A percentile compares a stretch with the other conserved stretches of the same genome.
phyloP scores from a whole-genome alignment of 352 stramenopile species.

The Pythium folliculosum region DNA sequence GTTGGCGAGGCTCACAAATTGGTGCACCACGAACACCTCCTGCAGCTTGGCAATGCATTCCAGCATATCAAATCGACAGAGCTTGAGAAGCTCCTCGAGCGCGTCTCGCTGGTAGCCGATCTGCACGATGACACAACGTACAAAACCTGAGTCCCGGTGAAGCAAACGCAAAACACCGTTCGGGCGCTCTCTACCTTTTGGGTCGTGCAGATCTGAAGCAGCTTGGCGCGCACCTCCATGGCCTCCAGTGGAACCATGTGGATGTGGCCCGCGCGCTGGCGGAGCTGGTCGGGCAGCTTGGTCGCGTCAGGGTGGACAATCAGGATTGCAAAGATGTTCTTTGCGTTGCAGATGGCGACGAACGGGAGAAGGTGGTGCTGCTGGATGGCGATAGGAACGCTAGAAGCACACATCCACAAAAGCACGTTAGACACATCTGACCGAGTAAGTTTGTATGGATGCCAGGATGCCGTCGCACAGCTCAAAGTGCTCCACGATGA shows the following conservation, averaged over 20 bases:
- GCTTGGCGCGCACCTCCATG: constrained; percentile 50
- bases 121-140: constrained; percentile 32
- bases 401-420: constrained; percentile 20
- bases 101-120: constrained; percentile 64
- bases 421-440: too few species aligned
- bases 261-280: constrained; percentile 37
- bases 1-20: constrained; percentile 64
- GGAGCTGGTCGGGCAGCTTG: constrained; percentile 68
- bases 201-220: constrained; percentile 52
- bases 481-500: constrained; percentile 67
- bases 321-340: constrained; percentile 59
- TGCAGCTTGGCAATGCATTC: constrained; percentile 45
- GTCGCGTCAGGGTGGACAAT: constrained; percentile 50
- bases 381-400: constrained; percentile 41
- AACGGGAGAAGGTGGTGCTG: constrained; percentile 66
- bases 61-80: constrained; percentile 42
- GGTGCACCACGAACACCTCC: constrained; percentile 47
- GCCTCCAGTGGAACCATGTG: constrained; percentile 43
- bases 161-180: too few species aligned
- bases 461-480: constrained; percentile 31
- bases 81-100: constrained; percentile 47
- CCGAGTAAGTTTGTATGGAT: too few species aligned
- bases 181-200: too few species aligned
- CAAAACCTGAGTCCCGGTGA: too few species aligned
- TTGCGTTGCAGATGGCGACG: constrained; percentile 46